These are phyloP conservation scores for Capsella rubella DNA, from an alignment of 441 rosid species.

Conservation along the genomic window DNA sequence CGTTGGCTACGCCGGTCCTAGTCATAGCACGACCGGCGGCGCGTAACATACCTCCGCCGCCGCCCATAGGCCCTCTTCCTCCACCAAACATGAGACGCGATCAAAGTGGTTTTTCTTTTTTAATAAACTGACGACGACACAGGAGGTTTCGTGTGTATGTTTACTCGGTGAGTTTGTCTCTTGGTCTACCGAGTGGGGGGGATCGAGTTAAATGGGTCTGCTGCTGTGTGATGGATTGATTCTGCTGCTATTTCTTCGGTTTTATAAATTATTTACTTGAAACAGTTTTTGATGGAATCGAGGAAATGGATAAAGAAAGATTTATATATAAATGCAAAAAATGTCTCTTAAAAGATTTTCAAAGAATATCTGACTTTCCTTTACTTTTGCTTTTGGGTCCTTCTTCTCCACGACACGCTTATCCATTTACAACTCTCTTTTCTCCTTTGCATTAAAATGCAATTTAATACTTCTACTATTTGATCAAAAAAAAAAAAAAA, in stretches of 20 bases:
- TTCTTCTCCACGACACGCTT: slow-evolving; percentile 46
- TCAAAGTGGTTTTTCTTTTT: neutral
- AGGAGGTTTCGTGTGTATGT: slow-evolving; percentile 17
- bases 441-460: neutral
- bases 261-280: neutral
- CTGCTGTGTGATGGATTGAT: neutral
- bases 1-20: slow-evolving; percentile 56
- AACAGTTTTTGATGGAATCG: slow-evolving; percentile 38
- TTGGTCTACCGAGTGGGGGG: slow-evolving; percentile 27
- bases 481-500: too few species aligned
- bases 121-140: slow-evolving; percentile 4
- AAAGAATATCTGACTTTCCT: slow-evolving; percentile 23
- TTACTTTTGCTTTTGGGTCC: slow-evolving; percentile 29
- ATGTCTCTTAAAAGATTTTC: slow-evolving; percentile 21
- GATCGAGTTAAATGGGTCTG: slow-evolving; percentile 2
- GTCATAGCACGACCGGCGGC: slow-evolving; percentile 60
- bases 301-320: slow-evolving; percentile 37
- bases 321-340: slow-evolving; percentile 1
- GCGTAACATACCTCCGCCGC: slow-evolving; percentile 69
- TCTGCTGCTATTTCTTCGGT: slow-evolving; percentile 13
- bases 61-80: slow-evolving; percentile 68
- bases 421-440: slow-evolving; percentile 29
- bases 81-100: slow-evolving; percentile 53
- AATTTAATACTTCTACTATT: neutral
- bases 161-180: slow-evolving; percentile 25